These are phyloP conservation scores for Schizothecium vesticola DNA, from an alignment of 495 filamentous ascomycete genomes.

Conservation along the genomic window DNA sequence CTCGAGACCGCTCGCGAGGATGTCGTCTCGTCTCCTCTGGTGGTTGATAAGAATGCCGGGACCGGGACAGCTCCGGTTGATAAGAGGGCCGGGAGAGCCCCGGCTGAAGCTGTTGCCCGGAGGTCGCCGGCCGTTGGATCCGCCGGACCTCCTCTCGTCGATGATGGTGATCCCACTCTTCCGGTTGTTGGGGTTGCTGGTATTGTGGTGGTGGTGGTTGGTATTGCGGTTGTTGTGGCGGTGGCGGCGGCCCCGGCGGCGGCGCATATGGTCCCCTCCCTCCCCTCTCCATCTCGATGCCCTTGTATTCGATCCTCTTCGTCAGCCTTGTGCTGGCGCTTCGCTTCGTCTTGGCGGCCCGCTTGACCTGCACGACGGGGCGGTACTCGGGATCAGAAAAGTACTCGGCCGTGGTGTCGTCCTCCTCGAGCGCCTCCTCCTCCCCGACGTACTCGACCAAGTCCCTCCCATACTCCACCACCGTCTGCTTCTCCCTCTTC, in stretches of 20 bases:
- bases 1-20: neutral
- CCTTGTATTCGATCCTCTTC: slow-evolving; percentile 10
- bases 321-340: slow-evolving; percentile 2
- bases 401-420: slow-evolving; percentile 5
- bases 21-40: neutral
- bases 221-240: neutral
- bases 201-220: neutral
- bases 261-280: neutral
- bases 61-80: neutral
- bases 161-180: neutral
- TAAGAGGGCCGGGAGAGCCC: neutral
- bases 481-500: neutral
- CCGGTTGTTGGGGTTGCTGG: neutral
- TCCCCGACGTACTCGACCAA: neutral
- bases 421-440: neutral
- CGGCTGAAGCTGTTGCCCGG: neutral
- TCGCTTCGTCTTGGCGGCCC: slow-evolving; percentile 1
- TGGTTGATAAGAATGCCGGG: neutral
- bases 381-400: slow-evolving; percentile 6
- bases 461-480: neutral
- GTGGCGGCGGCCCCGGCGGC: neutral
- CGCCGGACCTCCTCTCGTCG: neutral
- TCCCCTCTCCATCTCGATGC: neutral
- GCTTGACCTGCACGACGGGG: neutral
- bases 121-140: neutral